Base-by-base conservation (phyloP, 306 rosid genomes). In the Inga laurina region DNA sequence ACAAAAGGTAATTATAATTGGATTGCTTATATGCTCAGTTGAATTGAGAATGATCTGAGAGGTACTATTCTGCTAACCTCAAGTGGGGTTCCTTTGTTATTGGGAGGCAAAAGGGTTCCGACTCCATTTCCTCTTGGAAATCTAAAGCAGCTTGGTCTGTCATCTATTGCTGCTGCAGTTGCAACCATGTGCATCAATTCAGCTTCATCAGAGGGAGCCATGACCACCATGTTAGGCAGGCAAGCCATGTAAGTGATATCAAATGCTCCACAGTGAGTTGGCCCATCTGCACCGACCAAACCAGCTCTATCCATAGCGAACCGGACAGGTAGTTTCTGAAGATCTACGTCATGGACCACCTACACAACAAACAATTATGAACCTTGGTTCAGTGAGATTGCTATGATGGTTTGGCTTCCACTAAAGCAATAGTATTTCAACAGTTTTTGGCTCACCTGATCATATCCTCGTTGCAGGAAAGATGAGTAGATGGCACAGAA, bases 301-400 rank as follows among this genome's bases (percentile, higher is more conserved):
- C 92, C 92, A 16, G 87, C 90, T 48, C 91, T 79, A 57, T 89
- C 90, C 4, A 86, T 72, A 0, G 90, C 91, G 68, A 89, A 89
- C 7, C 68, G 16, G 37, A 62, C 37, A 4, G 68, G 68, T 70
- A 93, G 83, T 82, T 90, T 93, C 76, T 93, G 94, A 82, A 92
- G 97, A 82, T 92, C 93, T 59, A 93, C 97, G 16, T 92, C 97
- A 64, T 93, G 97, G 81, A 91, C 83, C 85, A 93, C 97, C 94
- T 93, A 76, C 79, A 59, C 16, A 59, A 1, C 8, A 39, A 39
- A 59, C 15, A 51, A 22, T 37, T 51, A 76, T 22, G 67, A 61
- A 57, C 37, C 21, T 44, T 72, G 12, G 51, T 41, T 66, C 59
- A 62, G 22, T 70, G 48, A 81, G 79, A 67, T 44, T 52, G 41